These are phyloP conservation scores for Coemansia sp. DNA, from an alignment of 192 early-diverging fungal species.

Conservation along the genomic window DNA sequence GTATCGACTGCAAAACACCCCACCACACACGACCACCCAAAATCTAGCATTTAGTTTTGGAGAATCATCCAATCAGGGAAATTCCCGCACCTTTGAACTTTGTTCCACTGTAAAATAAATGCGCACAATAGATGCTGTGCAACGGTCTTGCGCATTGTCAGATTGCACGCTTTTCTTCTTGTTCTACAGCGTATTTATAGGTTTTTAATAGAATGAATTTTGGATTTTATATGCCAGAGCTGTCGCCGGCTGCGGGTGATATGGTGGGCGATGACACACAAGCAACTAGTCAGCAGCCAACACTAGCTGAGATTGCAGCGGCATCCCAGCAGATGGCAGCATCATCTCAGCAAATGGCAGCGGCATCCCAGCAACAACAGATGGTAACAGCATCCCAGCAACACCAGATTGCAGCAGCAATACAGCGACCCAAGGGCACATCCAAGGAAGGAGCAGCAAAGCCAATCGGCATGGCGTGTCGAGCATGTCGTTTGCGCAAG, in stretches of 20 bases:
- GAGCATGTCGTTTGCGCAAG: conserved; percentile 51
- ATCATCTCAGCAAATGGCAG: too few species aligned
- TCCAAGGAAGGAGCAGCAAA: neutral
- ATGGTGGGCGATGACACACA: neutral
- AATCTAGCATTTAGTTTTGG: too few species aligned
- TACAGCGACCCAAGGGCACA: neutral
- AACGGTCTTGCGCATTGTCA: neutral
- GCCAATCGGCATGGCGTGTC: conserved; percentile 53
- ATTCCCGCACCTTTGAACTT: too few species aligned
- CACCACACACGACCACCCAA: too few species aligned
- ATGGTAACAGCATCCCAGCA: neutral
- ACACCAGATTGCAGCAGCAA: neutral
- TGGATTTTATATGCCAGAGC: conserved; percentile 6
- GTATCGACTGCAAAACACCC: too few species aligned
- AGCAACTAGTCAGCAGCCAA: conserved; percentile 1
- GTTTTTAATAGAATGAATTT: conserved; percentile 7
- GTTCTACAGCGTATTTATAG: neutral
- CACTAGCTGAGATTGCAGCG: conserved; percentile 14
- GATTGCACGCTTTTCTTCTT: neutral
- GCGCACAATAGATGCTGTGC: too few species aligned
- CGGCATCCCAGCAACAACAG: too few species aligned
- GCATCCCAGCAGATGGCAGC: neutral
- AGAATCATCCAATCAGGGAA: too few species aligned
- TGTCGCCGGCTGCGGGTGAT: neutral
- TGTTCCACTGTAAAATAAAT: too few species aligned